Evolutionary conservation across 345 rosid species (phyloP).

Genomic region (Eucalyptus cloeziana): DNA sequence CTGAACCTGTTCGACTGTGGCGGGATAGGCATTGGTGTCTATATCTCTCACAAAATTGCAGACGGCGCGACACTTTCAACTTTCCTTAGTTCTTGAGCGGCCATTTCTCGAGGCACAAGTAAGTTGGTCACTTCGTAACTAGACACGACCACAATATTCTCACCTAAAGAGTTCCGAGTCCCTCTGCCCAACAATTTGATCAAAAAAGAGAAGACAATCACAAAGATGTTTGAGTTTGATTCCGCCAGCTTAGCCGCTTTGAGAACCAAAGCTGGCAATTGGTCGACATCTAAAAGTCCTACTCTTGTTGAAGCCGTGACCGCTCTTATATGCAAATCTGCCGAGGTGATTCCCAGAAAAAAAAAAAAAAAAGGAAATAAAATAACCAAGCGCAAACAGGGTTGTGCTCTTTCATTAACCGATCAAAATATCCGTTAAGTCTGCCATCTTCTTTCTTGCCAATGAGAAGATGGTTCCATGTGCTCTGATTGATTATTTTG

Average conservation of each 20-base stretch:
- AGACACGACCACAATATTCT: not conserved
- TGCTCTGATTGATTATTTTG: no score
- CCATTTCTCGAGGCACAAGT: not conserved
- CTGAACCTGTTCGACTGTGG: slow-evolving; percentile 1
- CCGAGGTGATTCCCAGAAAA: not conserved
- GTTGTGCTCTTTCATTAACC: no score
- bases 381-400: no score
- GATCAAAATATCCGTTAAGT: no score
- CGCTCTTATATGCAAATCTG: slow-evolving; percentile 10
- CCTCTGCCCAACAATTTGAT: not conserved
- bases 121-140: not conserved
- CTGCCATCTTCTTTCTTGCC: no score
- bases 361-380: no score
- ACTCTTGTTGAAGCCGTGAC: slow-evolving; percentile 15
- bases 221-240: slow-evolving; percentile 11
- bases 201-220: not conserved
- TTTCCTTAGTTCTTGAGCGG: not conserved
- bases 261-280: not conserved
- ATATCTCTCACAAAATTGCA: slow-evolving; percentile 3
- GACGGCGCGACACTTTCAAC: not conserved
- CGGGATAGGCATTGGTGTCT: not conserved
- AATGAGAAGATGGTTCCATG: no score
- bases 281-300: not conserved
- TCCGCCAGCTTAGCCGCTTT: not conserved
- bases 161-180: not conserved